A percentile compares a stretch with the other conserved stretches of the same genome.
These are phyloP conservation scores for Pinus tabuliformis DNA, from an alignment of 75 land plant species.

Conservation along the genomic window DNA sequence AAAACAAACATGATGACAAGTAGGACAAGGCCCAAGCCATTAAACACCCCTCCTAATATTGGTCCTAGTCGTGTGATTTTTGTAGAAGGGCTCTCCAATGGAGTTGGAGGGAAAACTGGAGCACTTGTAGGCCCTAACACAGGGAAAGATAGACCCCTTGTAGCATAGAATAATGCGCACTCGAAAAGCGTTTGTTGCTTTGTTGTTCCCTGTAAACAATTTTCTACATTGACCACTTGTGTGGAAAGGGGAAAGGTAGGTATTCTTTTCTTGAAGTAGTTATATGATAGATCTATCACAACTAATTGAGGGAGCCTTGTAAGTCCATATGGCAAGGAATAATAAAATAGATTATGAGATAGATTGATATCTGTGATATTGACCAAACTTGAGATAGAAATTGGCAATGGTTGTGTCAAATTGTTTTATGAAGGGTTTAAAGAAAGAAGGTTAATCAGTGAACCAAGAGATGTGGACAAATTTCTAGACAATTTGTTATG, in stretches of 20 bases:
- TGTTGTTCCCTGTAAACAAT: slow-evolving; percentile 52
- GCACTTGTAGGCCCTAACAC: slow-evolving; percentile 22
- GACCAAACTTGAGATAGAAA: not conserved
- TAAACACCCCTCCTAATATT: slow-evolving; percentile 63
- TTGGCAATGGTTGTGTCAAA: slow-evolving; percentile 56
- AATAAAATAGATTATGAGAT: slow-evolving; percentile 71
- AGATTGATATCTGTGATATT: slow-evolving; percentile 33
- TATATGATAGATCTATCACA: slow-evolving; percentile 54
- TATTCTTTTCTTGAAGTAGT: slow-evolving; percentile 74
- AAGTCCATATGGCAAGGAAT: slow-evolving; percentile 34
- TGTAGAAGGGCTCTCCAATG: not conserved
- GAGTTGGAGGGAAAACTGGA: slow-evolving; percentile 10
- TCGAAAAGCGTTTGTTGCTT: slow-evolving; percentile 49
- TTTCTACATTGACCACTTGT: slow-evolving; percentile 28
- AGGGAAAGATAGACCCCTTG: slow-evolving; percentile 38
- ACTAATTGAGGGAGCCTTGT: slow-evolving; percentile 5
- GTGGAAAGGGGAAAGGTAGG: slow-evolving; percentile 13
- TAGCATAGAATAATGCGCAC: slow-evolving; percentile 62
- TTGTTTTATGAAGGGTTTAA: slow-evolving; percentile 54
- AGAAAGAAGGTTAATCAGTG: slow-evolving; percentile 21
- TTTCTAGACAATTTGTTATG: slow-evolving; percentile 37
- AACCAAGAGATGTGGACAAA: slow-evolving; percentile 36
- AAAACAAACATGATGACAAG: slow-evolving; percentile 33
- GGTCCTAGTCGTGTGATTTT: slow-evolving; percentile 25
- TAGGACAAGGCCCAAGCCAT: slow-evolving; percentile 57